Conservation (phyloP, 768 basidiomycete species). For the Tulasnella sp. region DNA sequence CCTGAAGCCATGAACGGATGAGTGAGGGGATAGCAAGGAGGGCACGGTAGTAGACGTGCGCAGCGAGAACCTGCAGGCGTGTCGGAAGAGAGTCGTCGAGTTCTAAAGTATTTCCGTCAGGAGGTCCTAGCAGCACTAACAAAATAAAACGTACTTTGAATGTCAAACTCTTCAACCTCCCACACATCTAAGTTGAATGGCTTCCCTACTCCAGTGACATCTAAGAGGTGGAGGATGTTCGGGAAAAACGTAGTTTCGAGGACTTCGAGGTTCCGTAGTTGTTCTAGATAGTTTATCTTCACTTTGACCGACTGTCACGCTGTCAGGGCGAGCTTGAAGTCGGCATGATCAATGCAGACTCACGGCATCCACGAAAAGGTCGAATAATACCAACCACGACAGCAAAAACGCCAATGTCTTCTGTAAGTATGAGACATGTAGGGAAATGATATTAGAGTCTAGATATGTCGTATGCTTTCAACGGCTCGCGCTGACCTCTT, state of each 20-base stretch:
- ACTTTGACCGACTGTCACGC: constrained; percentile 69
- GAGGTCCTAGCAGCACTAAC: not conserved
- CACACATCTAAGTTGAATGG: constrained; percentile 76
- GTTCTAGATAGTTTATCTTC: constrained; percentile 73
- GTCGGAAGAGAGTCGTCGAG: constrained; percentile 43
- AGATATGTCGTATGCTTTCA: too few species aligned
- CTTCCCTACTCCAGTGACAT: constrained; percentile 47
- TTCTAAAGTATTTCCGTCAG: too few species aligned
- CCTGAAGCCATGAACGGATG: constrained; percentile 73
- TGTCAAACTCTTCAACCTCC: constrained; percentile 71
- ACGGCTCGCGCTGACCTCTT: too few species aligned
- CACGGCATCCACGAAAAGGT: constrained; percentile 75
- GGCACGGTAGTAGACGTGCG: constrained; percentile 82
- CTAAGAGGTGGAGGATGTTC: constrained; percentile 51
- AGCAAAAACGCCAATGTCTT: constrained; percentile 59
- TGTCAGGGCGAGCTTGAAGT: not conserved
- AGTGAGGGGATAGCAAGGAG: constrained; percentile 75
- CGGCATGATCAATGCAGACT: constrained; percentile 25
- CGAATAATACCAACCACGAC: constrained; percentile 82
- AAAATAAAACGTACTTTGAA: constrained; percentile 45
- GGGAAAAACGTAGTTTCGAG: constrained; percentile 59
- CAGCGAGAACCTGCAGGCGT: constrained; percentile 56
- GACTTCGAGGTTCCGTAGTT: constrained; percentile 61
- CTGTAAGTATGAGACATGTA: constrained; percentile 22
- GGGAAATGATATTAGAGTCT: too few species aligned